These are phyloP conservation scores for Xylariaceae sp. DNA, from an alignment of 2,329 filamentous ascomycete species.

Conservation along the genomic window DNA sequence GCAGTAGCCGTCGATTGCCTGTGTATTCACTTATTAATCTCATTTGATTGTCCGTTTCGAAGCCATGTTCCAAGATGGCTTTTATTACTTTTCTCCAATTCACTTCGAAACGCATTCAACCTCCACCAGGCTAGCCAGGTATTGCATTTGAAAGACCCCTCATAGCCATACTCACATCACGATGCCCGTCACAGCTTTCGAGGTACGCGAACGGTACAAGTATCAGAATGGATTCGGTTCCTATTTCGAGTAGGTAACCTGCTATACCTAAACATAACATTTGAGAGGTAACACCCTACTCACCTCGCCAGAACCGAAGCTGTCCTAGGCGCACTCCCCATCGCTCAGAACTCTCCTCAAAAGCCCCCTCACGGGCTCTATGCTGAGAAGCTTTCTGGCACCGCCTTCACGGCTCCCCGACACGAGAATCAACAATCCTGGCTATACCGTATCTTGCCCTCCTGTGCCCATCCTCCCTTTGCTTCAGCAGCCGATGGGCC, in stretches of 20 bases:
- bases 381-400: conserved; percentile 70
- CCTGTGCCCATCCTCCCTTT: conserved; percentile 56
- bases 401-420: conserved; percentile 65
- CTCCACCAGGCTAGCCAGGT: not conserved
- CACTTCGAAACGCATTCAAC: not conserved
- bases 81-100: not conserved
- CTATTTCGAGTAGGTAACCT: conserved; percentile 67
- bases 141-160: not conserved
- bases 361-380: conserved; percentile 73
- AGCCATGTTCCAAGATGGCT: not conserved
- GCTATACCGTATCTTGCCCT: conserved; percentile 65
- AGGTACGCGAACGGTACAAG: conserved; percentile 56
- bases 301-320: conserved; percentile 57
- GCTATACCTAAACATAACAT: not conserved
- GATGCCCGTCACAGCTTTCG: conserved; percentile 48
- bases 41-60: not conserved
- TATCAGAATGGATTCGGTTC: conserved; percentile 74
- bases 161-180: not conserved
- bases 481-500: conserved; percentile 43
- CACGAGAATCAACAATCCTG: conserved; percentile 65
- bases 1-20: conserved; percentile 23
- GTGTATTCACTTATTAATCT: conserved; percentile 3
- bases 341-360: conserved; percentile 74
- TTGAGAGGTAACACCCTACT: not conserved
- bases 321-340: conserved; percentile 68